Percentiles rank a stretch among this genome's conserved stretches.
Conservation (phyloP, 352 stramenopile species). For the Pythium utonaiense region DNA sequence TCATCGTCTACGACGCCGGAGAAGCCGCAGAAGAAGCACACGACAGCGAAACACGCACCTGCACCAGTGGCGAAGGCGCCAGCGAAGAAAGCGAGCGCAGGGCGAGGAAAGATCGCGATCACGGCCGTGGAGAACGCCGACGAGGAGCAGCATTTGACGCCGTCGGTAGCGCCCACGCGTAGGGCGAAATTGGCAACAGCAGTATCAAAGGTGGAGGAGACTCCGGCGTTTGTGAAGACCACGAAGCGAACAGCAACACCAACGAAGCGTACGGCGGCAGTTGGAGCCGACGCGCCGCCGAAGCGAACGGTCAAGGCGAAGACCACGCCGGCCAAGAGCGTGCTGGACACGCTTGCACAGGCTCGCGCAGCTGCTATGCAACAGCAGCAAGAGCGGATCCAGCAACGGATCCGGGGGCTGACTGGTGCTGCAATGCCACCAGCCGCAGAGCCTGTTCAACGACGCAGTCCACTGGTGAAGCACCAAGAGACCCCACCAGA, state of each 20-base stretch:
- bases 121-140: not conserved
- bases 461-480: not conserved
- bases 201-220: not conserved
- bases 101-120: slow-evolving; percentile 1
- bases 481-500: not conserved
- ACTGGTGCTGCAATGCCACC: slow-evolving; percentile 2
- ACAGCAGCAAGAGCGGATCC: slow-evolving; percentile 51
- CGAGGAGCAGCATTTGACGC: not conserved
- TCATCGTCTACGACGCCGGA: slow-evolving; percentile 10
- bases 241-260: not conserved
- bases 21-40: slow-evolving; percentile 1
- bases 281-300: not conserved
- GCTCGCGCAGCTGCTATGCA: slow-evolving; percentile 40
- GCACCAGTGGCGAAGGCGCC: not conserved
- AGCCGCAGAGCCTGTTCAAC: not conserved
- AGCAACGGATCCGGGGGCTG: slow-evolving; percentile 46
- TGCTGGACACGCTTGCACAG: slow-evolving; percentile 33
- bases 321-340: not conserved
- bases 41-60: not conserved
- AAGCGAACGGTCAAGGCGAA: slow-evolving; percentile 10
- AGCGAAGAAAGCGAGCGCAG: not conserved
- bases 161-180: slow-evolving; percentile 14
- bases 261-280: not conserved
- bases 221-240: not conserved
- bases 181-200: slow-evolving; percentile 1